These are phyloP conservation scores for Chaetomium tenue DNA, from an alignment of 495 filamentous ascomycete genomes.

Conservation along the genomic window DNA sequence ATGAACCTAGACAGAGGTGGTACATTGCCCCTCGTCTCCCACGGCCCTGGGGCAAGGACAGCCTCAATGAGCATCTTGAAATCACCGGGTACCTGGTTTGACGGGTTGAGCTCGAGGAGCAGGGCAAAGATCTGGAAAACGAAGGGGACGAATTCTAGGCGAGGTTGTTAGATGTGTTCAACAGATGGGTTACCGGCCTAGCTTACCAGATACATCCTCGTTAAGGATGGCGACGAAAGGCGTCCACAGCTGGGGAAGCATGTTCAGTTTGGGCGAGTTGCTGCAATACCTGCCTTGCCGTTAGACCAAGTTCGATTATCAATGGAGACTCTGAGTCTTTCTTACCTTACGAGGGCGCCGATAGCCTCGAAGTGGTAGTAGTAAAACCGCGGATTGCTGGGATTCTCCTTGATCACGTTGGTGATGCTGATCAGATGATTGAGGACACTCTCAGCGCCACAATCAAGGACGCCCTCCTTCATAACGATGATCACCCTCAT, in stretches of 20 bases:
- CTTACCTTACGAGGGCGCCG: slow-evolving; percentile 85
- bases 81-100: slow-evolving; percentile 66
- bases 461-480: slow-evolving; percentile 71
- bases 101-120: slow-evolving; percentile 77
- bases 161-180: slow-evolving; percentile 22
- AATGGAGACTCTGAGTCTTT: slow-evolving; percentile 18
- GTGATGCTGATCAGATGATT: slow-evolving; percentile 81
- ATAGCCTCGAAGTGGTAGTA: slow-evolving; percentile 97
- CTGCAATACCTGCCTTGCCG: slow-evolving; percentile 58
- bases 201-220: slow-evolving; percentile 73
- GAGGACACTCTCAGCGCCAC: slow-evolving; percentile 65
- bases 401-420: slow-evolving; percentile 82
- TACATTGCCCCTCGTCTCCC: slow-evolving; percentile 90
- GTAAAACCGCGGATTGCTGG: slow-evolving; percentile 96
- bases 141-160: slow-evolving; percentile 86
- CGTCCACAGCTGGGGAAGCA: slow-evolving; percentile 73
- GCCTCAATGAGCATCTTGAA: slow-evolving; percentile 73
- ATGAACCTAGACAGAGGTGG: slow-evolving; percentile 84
- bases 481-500: slow-evolving; percentile 96
- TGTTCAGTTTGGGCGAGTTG: slow-evolving; percentile 62
- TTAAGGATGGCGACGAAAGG: slow-evolving; percentile 74
- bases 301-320: slow-evolving; percentile 11
- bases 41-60: slow-evolving; percentile 71
- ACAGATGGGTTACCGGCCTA: background rate
- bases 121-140: slow-evolving; percentile 93